These are phyloP conservation scores for Ophiocordyceps polyrhachis-furcata DNA, from an alignment of 2,329 filamentous ascomycete species.

Conservation along the genomic window DNA sequence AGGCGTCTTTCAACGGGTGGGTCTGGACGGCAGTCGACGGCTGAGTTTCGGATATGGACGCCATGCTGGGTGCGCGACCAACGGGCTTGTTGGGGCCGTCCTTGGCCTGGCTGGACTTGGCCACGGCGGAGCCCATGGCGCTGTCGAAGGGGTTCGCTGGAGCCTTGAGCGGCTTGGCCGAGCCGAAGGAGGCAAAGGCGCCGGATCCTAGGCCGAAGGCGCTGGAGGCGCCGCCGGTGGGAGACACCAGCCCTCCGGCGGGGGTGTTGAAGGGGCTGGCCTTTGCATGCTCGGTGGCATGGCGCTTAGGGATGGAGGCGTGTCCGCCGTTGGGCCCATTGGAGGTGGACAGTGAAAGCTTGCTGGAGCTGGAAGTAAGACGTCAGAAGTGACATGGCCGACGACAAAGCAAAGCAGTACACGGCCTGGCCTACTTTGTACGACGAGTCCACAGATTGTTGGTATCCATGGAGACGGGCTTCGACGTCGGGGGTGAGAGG, in stretches of 20 bases:
- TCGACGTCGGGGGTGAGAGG: conserved; percentile 2
- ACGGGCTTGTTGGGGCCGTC: conserved; percentile 11
- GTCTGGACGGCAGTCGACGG: conserved; percentile 19
- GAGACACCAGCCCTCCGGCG: conserved; percentile 30
- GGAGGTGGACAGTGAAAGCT: conserved; percentile 73
- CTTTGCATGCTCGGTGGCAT: conserved; percentile 56
- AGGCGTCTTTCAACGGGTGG: conserved; percentile 57
- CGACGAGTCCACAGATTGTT: conserved; percentile 55
- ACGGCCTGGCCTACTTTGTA: conserved; percentile 41
- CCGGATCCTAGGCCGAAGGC: conserved; percentile 90
- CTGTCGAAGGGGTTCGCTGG: conserved; percentile 66
- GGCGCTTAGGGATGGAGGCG: conserved; percentile 49
- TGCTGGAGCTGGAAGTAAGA: conserved; percentile 47
- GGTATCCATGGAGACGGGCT: conserved; percentile 31
- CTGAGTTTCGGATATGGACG: conserved; percentile 25
- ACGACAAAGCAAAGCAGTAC: not conserved
- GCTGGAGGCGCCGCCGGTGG: conserved; percentile 49
- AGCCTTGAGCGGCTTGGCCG: conserved; percentile 74
- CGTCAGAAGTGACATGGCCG: conserved; percentile 3
- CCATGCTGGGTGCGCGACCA: conserved; percentile 18
- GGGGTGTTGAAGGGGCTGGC: conserved; percentile 63
- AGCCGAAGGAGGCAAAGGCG: conserved; percentile 78
- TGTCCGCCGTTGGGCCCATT: conserved; percentile 31
- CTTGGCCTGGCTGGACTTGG: conserved; percentile 14
- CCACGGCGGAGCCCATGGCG: conserved; percentile 30